Base-by-base conservation (phyloP, 78 protist species). In the Dictyostelium citrinum region DNA sequence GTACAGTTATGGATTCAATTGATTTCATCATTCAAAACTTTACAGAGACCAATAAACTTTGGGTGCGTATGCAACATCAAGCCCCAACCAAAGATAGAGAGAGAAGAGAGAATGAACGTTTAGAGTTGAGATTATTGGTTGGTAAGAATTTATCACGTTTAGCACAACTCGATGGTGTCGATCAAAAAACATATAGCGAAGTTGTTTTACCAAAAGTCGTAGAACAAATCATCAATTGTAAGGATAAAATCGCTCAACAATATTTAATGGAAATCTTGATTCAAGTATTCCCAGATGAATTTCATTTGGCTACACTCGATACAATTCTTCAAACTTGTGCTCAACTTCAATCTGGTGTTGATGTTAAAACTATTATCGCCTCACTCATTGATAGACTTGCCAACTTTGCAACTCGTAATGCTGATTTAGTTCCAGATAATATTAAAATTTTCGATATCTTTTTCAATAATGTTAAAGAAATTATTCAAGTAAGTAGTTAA, bases 1-100 rank as follows among this genome's bases (percentile, higher is more conserved):
- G 88, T 64, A 58, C 80, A 12, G 85, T 97, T 55, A 27, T 39
- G 16, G 99, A 98, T 74, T 78, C 98, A 9, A 82, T 98, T 84
- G 96, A 97, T 49, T 98, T 98, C 71, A 79, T 98, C 27, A 86
- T 98, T 76, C 75, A 77, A 68, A 99, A 99, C 96, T 98, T 99
- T 49, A 93, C 90, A 29, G 99, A 99, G 83, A 98, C 98, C 98
- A 98, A 97, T 95, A 98, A 98, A 92, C 97, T 99, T 27, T 99
- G 99, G 99, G 99, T 98, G 11, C 97, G 99, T 60, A 96, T 99
- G 98, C 98, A 98, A 97, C 97, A 97, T 91, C 98, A 96, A 90
- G 98, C 96, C 27, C 96, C 97, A 61, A 85, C 97, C 27, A 82
- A 83, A 20, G 98, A 98, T 70, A 86, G 95, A 22, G 97, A 95